These are phyloP conservation scores for Hypoxylon sp. DNA, from an alignment of 2,329 filamentous ascomycete species.

Conservation along the genomic window DNA sequence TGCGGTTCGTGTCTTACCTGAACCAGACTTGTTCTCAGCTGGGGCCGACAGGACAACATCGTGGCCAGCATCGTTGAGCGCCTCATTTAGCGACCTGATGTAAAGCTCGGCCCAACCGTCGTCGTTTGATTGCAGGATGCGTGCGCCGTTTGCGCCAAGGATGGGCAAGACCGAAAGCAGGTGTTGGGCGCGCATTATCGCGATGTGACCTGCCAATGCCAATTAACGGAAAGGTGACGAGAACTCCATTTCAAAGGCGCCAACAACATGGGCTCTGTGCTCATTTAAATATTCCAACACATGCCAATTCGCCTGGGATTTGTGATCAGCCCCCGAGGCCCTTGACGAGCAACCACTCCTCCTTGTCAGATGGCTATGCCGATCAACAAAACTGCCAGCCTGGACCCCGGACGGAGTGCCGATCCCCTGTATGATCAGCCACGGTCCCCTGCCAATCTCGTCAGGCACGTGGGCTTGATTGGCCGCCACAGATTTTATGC, in stretches of 20 bases:
- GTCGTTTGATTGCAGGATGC: slow-evolving; percentile 75
- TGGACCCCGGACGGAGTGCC: slow-evolving; percentile 13
- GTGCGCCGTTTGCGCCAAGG: slow-evolving; percentile 51
- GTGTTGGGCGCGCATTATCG: slow-evolving; percentile 38
- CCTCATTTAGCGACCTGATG: slow-evolving; percentile 68
- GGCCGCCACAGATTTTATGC: slow-evolving; percentile 21
- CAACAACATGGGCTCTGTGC: background rate
- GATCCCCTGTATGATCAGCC: slow-evolving; percentile 21
- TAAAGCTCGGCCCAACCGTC: slow-evolving; percentile 81
- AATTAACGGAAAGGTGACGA: slow-evolving; percentile 6
- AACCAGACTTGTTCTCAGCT: slow-evolving; percentile 74
- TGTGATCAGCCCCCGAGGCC: slow-evolving; percentile 29
- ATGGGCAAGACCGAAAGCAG: slow-evolving; percentile 33
- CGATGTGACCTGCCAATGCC: slow-evolving; percentile 11
- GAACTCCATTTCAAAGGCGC: slow-evolving; percentile 9
- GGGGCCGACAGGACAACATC: slow-evolving; percentile 73
- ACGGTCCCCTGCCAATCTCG: slow-evolving; percentile 31
- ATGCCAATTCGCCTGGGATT: slow-evolving; percentile 9
- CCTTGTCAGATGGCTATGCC: slow-evolving; percentile 22
- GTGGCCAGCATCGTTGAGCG: slow-evolving; percentile 66
- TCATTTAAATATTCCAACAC: slow-evolving; percentile 22
- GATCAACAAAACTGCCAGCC: slow-evolving; percentile 26
- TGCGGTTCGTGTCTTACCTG: slow-evolving; percentile 56
- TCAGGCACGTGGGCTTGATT: slow-evolving; percentile 32
- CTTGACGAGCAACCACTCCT: too few species aligned